phyloP scores from a whole-genome alignment of 345 rosid species.

The Cochlearia excelsa region DNA sequence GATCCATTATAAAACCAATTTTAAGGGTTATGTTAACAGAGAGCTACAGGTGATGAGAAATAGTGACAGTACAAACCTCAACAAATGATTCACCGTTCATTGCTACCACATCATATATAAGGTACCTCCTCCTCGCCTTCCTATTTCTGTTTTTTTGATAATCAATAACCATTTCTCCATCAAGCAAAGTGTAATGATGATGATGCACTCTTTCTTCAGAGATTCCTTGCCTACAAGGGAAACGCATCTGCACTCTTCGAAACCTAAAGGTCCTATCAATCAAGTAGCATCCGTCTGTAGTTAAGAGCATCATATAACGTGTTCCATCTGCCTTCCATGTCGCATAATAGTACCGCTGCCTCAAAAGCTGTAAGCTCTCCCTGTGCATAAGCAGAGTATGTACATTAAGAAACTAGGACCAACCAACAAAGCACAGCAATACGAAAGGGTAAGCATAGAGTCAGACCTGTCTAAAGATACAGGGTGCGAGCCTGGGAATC shows the following conservation, averaged over 20 bases:
- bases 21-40: neutral
- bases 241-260: constrained; percentile 94
- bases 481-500: constrained; percentile 85
- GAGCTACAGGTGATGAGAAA: neutral
- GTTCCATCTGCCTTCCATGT: constrained; percentile 99
- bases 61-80: constrained; percentile 52
- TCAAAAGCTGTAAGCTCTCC: constrained; percentile 82
- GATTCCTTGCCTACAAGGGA: constrained; percentile 73
- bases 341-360: constrained; percentile 92
- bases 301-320: constrained; percentile 93
- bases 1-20: constrained; percentile 33
- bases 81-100: constrained; percentile 57
- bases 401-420: constrained; percentile 6
- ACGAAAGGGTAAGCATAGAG: constrained; percentile 20
- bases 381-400: constrained; percentile 41
- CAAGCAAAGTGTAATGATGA: constrained; percentile 62
- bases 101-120: constrained; percentile 92
- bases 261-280: constrained; percentile 82
- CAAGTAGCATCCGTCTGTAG: constrained; percentile 85
- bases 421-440: neutral
- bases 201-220: constrained; percentile 62
- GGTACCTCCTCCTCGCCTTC: constrained; percentile 89
- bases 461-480: constrained; percentile 77
- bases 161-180: constrained; percentile 98
- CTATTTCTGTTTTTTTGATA: constrained; percentile 56